Base-by-base conservation (phyloP, 2,329 filamentous ascomycete genomes). In the Penicillium decumbens region DNA sequence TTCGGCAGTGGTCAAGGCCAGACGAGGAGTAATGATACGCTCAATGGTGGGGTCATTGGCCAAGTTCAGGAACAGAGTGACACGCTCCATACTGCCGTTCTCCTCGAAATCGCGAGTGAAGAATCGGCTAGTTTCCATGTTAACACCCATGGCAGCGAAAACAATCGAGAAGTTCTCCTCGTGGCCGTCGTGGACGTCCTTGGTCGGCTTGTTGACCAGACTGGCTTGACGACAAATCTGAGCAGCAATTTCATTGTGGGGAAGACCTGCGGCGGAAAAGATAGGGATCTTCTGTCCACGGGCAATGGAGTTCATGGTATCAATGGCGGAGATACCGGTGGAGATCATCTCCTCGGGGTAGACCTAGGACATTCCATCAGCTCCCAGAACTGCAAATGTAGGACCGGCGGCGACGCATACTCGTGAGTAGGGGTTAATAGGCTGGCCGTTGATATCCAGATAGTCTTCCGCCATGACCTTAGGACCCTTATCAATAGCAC, bases 271-370 rank as follows among this genome's bases (percentile, higher is more conserved):
- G 47, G 93, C 90, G 24, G 93, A 98, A 83, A 98, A 98, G 66
- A 98, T 98, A 63, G 95, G 93, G 60, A 98, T 98, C 81, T 98
- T 98, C 74, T 98, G 93, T 56, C 93, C 93, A 82, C 93, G 90
- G 58, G 95, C 93, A 72, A 97, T 95, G 55, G 87, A 91, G 79
- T 90, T 90, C 92, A 97, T 97, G 54, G 91, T 95, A 71, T 97
- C 92, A 67, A 98, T 97, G 68, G 93, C 91, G 55, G 92, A 97
- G 73, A 98, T 98, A 84, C 93, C 93, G 41, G 93, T 98, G 30
- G 92, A 93, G 66, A 98, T 97, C 92, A 98, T 98, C 77, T 98
- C 95, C 78, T 98, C 93, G 66, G 93, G 93, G 71, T 98, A 98
- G 62, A 95, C 89, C 89, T 95, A 57, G 23, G 23, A 20, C 12